Base-by-base conservation (phyloP, 441 rosid species). In the Croton laevigatus region DNA sequence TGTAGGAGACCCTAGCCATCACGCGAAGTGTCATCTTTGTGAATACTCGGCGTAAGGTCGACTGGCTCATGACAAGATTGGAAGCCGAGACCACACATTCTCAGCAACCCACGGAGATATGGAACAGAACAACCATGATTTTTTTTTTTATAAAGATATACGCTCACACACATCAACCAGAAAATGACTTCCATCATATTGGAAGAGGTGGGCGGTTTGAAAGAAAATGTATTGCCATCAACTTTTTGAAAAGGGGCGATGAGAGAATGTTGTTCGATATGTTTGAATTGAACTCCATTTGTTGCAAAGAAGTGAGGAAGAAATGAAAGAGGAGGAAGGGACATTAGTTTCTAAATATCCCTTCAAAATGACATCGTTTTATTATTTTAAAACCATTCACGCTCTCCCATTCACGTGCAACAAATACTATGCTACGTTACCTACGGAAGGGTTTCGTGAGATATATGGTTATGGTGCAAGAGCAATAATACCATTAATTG, bases 91-190 rank as follows among this genome's bases (percentile, higher is more conserved):
- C 76, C 93, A 90, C 75, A 90, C 93, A 2, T 91, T 90, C 54
- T 90, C 96, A 1, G 91, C 96, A 0, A 88, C 93, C n/a, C 94
- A 89, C 54, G 91, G 94, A 59, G 94, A 89, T 70, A 89, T 89
- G 92, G 94, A 89, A 79, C 93, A 88, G 79, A 90, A 88, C 79
- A 83, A 93, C 3, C 80, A 91, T 70, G 93, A 89, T 73, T 87
- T 88, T 88, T 6, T 90, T 93, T 9, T 85, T 90, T 17, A 93
- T 90, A 9, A 90, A 88, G 58, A 90, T 88, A 73, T 86, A 81
- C 72, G 96, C 88, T 62, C 82, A 88, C 54, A 91, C 96, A 0
- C 88, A 89, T 46, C 96, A 88, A 78, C 96, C 93, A 0, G 96
- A 90, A 83, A 90, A 88, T 71, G 88, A 90, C 72, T 93, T 90